phyloP scores from a whole-genome alignment of 495 filamentous ascomycete genomes.

The Haplographium delicatum region DNA sequence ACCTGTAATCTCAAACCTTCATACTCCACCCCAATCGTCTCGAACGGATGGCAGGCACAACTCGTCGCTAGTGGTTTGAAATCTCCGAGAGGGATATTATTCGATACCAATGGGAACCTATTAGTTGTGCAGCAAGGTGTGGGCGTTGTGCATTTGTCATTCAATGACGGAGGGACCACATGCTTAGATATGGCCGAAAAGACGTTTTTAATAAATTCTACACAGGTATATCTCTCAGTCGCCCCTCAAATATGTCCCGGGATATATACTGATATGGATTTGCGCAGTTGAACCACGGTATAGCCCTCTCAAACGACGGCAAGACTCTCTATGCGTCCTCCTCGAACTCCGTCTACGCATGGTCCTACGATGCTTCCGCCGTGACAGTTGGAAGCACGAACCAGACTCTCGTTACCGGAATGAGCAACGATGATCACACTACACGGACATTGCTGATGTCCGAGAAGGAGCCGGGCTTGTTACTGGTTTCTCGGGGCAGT shows the following conservation, averaged over 20 bases:
- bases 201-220: conserved; percentile 33
- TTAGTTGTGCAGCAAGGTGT: conserved; percentile 51
- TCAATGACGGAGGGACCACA: conserved; percentile 45
- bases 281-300: conserved; percentile 63
- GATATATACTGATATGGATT: neutral
- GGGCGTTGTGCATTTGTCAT: conserved; percentile 49
- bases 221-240: conserved; percentile 35
- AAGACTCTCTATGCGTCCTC: conserved; percentile 61
- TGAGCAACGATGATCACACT: conserved; percentile 54
- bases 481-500: conserved; percentile 61
- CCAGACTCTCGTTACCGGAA: conserved; percentile 47
- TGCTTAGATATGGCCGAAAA: conserved; percentile 40
- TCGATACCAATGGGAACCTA: conserved; percentile 55
- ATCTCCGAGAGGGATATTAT: conserved; percentile 51
- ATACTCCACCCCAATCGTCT: conserved; percentile 40
- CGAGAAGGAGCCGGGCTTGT: conserved; percentile 38
- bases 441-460: conserved; percentile 59
- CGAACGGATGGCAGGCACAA: conserved; percentile 49
- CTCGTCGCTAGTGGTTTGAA: conserved; percentile 49
- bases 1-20: conserved; percentile 12
- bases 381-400: conserved; percentile 37
- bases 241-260: neutral
- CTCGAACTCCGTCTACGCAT: conserved; percentile 48
- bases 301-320: conserved; percentile 57
- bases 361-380: conserved; percentile 50